Conservation (phyloP, 2,329 filamentous ascomycete genomes). For the Aureobasidium namibiae region DNA sequence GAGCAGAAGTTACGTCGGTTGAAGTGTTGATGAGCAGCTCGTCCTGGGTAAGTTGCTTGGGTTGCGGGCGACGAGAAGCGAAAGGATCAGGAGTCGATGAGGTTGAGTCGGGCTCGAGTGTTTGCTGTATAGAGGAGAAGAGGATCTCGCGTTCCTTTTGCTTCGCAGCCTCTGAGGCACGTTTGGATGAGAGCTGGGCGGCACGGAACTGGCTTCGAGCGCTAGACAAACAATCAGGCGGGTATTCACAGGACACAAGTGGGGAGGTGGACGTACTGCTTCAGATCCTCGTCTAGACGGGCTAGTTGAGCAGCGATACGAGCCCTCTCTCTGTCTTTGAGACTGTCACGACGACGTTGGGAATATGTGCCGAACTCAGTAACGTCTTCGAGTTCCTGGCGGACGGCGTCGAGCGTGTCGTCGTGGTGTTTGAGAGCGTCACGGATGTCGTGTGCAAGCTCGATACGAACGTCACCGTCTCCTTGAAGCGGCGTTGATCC, state of each 20-base stretch:
- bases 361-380: conserved; percentile 35
- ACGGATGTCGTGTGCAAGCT: conserved; percentile 74
- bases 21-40: conserved; percentile 68
- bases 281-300: conserved; percentile 62
- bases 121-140: conserved; percentile 54
- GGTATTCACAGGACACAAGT: background rate
- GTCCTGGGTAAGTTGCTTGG: conserved; percentile 55
- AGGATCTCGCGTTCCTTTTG: conserved; percentile 69
- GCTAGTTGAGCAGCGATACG: conserved; percentile 59
- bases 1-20: conserved; percentile 72
- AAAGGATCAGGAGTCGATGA: conserved; percentile 29
- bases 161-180: conserved; percentile 64
- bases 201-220: conserved; percentile 64
- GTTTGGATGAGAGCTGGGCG: conserved; percentile 72
- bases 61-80: conserved; percentile 25
- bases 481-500: conserved; percentile 55
- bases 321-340: conserved; percentile 54
- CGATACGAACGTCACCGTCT: conserved; percentile 53
- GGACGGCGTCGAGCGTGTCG: conserved; percentile 73
- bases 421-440: conserved; percentile 68
- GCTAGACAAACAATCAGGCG: conserved; percentile 26
- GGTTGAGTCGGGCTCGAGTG: conserved; percentile 20
- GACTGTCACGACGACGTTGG: conserved; percentile 38
- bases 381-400: conserved; percentile 69
- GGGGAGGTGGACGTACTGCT: conserved; percentile 45